These are phyloP conservation scores for Hyaloraphidium curvatum DNA, from an alignment of 192 early-diverging fungal species.

Conservation along the genomic window DNA sequence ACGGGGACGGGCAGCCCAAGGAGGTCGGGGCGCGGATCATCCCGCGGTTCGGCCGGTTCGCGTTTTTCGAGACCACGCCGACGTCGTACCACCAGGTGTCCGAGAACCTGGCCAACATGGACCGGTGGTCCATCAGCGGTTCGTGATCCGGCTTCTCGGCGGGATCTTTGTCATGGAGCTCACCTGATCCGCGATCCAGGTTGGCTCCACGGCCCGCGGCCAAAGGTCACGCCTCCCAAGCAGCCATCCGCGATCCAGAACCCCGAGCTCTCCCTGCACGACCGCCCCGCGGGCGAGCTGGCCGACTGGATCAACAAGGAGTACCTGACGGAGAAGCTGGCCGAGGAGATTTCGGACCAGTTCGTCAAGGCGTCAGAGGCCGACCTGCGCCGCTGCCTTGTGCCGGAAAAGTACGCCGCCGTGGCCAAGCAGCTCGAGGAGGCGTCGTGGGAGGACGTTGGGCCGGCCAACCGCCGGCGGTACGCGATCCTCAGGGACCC, in stretches of 20 bases:
- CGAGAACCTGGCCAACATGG: constrained; percentile 20
- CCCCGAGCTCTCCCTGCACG: too few species aligned
- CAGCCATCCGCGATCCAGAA: too few species aligned
- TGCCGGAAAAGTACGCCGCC: constrained; percentile 15
- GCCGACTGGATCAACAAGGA: constrained; percentile 23
- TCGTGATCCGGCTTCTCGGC: too few species aligned
- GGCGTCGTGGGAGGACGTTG: too few species aligned
- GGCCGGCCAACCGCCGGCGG: too few species aligned
- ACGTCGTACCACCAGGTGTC: constrained; percentile 43
- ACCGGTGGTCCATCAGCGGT: constrained; percentile 38
- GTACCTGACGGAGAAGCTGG: constrained; percentile 16
- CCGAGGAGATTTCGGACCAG: constrained; percentile 19
- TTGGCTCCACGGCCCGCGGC: constrained; percentile 38
- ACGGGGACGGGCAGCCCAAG: constrained; percentile 23
- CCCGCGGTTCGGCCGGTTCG: constrained; percentile 33
- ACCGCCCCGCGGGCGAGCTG: constrained; percentile 1
- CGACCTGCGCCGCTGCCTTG: constrained; percentile 18
- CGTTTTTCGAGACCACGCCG: constrained; percentile 35
- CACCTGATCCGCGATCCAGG: too few species aligned
- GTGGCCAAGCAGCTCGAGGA: too few species aligned
- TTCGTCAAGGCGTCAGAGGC: constrained; percentile 21
- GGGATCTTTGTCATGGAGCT: too few species aligned
- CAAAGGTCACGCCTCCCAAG: too few species aligned
- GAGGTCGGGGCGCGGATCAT: constrained; percentile 19
- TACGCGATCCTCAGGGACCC: too few species aligned